Base-by-base conservation (phyloP, 176 grass and related monocot genomes). In the Aegilops sharonensis region DNA sequence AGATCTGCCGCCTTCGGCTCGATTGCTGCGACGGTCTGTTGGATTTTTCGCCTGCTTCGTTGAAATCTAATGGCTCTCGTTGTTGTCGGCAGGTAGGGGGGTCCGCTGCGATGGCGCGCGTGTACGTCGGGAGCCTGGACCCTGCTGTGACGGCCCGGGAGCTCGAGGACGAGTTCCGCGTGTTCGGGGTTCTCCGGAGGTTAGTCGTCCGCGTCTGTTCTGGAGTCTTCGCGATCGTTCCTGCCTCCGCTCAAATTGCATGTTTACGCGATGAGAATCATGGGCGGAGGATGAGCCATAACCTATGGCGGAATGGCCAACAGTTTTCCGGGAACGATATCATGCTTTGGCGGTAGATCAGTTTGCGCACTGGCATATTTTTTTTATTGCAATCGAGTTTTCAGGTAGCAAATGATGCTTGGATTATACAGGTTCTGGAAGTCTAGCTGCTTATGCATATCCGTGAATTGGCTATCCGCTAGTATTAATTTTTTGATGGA, bases 51-150 rank as follows among this genome's bases (percentile, higher is more conserved):
- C 15, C 6, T 6, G 24, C 25, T 24, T 57, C 18, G 17, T 5
- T 2, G 30, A 2, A 37, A 71, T 83, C 74, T 88, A 17, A 78
- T 14, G 6, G 32, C 11, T 79, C n/a, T 4, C 54, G 56, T 9
- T 31, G 68, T 13, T 77, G 21, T 68, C 75, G 35, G 4, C 48
- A 75, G 75, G 61, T 27, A 68, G 81, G 24, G 88, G 36, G 47
- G 56, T 81, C 7, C 27, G 34, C 23, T 61, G 61, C 64, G 77
- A 94, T 94, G 92, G 90, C 92, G 6, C 92, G 86, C 56, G 83
- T 97, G 84, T 97, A 93, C 88, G 92, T 97, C 20, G 92, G 95
- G 24, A 93, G 93, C 73, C 63, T 97, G 83, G 92, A 97, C 25
- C 73, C 91, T 21, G 87, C 87, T 11, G 88, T 90, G 80, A 88